A percentile compares a stretch with the other conserved stretches of the same genome.
Conservation (phyloP, 2,329 filamentous ascomycete species). For the Aspergillus texensis region DNA sequence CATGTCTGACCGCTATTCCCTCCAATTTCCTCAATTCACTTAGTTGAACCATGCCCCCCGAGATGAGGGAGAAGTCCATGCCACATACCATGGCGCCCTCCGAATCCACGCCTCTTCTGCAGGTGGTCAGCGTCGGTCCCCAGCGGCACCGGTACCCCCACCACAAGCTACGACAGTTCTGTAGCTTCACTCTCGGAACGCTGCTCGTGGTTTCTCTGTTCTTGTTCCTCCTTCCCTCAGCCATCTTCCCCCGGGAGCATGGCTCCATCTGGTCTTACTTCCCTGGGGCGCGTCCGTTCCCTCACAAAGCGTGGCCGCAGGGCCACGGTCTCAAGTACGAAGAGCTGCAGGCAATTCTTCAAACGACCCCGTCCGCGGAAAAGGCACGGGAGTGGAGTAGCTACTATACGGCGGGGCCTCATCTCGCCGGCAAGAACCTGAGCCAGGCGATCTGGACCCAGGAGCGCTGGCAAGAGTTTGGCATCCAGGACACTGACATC, state of each 20-base stretch:
- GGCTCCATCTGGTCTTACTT: conserved; percentile 44
- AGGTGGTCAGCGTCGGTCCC: conserved; percentile 42
- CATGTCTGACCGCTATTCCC: neutral
- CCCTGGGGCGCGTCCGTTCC: conserved; percentile 42
- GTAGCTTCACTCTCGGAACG: conserved; percentile 42
- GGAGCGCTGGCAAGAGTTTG: conserved; percentile 72
- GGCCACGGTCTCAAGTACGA: conserved; percentile 53
- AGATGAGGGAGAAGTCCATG: conserved; percentile 42
- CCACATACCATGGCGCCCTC: conserved; percentile 36
- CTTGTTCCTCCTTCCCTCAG: conserved; percentile 45
- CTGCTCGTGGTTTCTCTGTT: conserved; percentile 42
- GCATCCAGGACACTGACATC: conserved; percentile 60
- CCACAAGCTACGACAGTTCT: conserved; percentile 44
- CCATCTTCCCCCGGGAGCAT: conserved; percentile 40
- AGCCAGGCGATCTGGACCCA: conserved; percentile 78
- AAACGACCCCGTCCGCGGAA: conserved; percentile 55
- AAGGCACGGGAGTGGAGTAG: conserved; percentile 71
- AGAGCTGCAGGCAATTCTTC: conserved; percentile 58
- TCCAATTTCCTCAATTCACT: conserved; percentile 6
- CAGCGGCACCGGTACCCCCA: conserved; percentile 47
- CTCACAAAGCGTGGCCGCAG: conserved; percentile 44
- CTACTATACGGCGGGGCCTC: conserved; percentile 76
- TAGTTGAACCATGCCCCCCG: conserved; percentile 10
- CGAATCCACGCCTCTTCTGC: conserved; percentile 47
- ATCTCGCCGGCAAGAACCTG: conserved; percentile 76